phyloP scores from a whole-genome alignment of 2,329 filamentous ascomycete species.

The Xylariales sp. region DNA sequence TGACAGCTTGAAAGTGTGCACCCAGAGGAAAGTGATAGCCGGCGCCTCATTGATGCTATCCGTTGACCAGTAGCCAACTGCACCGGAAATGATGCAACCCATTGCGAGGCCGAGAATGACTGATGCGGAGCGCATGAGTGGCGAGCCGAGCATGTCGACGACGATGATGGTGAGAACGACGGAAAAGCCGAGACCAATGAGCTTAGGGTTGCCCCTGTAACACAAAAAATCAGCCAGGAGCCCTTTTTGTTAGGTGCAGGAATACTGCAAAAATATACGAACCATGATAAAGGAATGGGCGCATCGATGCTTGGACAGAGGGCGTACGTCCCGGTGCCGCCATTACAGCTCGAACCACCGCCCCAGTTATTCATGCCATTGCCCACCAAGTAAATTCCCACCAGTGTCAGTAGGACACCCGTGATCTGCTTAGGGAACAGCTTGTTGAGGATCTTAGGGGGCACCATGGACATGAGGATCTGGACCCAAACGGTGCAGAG shows the following conservation, averaged over 20 bases:
- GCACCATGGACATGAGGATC: slow-evolving; percentile 71
- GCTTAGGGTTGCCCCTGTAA: no score
- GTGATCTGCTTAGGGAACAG: no score
- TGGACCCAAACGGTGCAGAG: no score
- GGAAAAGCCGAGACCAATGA: slow-evolving; percentile 70
- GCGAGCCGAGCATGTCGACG: slow-evolving; percentile 75
- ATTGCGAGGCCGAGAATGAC: slow-evolving; percentile 71
- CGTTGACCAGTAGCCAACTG: slow-evolving; percentile 73
- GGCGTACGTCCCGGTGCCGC: no score
- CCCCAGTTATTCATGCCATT: slow-evolving; percentile 75
- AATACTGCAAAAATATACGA: no score
- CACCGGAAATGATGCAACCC: slow-evolving; percentile 75
- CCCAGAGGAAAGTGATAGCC: slow-evolving; percentile 72
- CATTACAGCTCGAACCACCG: no score
- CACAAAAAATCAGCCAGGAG: no score
- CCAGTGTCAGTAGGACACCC: no score
- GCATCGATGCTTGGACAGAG: slow-evolving; percentile 64
- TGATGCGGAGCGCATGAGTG: slow-evolving; percentile 78
- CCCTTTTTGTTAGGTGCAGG: no score
- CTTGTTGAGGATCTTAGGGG: slow-evolving; percentile 62
- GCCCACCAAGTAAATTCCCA: slow-evolving; percentile 67
- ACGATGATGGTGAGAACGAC: slow-evolving; percentile 77
- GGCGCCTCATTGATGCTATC: slow-evolving; percentile 68
- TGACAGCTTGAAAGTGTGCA: slow-evolving; percentile 68
- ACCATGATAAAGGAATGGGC: slow-evolving; percentile 72